Base-by-base conservation (phyloP, 495 filamentous ascomycete genomes). In the Hypoxylon rickii region DNA sequence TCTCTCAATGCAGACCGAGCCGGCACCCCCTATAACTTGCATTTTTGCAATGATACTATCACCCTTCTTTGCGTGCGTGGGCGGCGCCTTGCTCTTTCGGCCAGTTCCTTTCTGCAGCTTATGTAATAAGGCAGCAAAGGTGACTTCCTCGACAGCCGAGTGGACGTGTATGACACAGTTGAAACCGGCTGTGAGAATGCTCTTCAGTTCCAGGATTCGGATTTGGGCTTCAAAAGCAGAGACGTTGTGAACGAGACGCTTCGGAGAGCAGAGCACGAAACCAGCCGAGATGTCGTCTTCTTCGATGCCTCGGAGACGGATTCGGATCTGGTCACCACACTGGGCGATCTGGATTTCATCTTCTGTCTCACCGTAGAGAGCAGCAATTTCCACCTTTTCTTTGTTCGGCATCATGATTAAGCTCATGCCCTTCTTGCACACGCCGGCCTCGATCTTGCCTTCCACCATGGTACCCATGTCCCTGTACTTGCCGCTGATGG, bases 401-500 rank as follows among this genome's bases (percentile, higher is more conserved):
- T 85, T 85, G 70, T 95, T 96, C 33, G 94, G 94, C 95, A 99
- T 97, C 84, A 99, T 89, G 41, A 92, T 70, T 58, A 95, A 83
- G 51, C 63, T 85, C 69, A 80, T 80, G 41, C 86, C 89, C 78
- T 97, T 97, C 79, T 89, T 91, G 75, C 96, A 76, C 20, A 92
- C 85, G 63, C 94, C 94, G 10, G 91, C 85, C 73, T 99, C 95
- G 63, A 99, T 89, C 75, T 96, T 96, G 46, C 94, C 94, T 75
- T 99, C 95, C 15, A 95, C 83, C 79, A 97, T 92, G 58, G 94
- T 97, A 66, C 94, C 94, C 88, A 99, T 89, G 72, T 97, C 93
- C 62, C 86, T 84, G 77, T 97, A 97, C 71, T 97, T 99, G 68
- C 87, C 89, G 43, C 86, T 88, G 64, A 99, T 82, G 5, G 95